phyloP scores from a whole-genome alignment of 1,284 basidiomycete genomes.

The Wallemia ichthyophaga region DNA sequence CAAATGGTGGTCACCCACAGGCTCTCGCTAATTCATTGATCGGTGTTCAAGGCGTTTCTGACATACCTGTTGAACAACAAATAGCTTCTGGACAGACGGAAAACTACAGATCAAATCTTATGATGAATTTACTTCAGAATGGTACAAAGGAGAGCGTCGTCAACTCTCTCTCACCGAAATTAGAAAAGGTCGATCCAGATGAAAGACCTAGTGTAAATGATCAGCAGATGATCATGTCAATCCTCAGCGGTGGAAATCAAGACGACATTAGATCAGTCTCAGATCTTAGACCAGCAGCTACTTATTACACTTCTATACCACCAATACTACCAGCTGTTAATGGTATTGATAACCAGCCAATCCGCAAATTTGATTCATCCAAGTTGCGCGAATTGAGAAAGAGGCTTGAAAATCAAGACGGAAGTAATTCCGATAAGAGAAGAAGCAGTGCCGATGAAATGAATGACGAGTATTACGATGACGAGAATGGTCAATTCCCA shows the following conservation, averaged over 20 bases:
- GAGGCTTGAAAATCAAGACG: conserved; percentile 45
- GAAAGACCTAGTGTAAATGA: conserved; percentile 36
- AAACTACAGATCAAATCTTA: conserved; percentile 70
- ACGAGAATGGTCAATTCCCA: conserved; percentile 7
- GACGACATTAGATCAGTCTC: conserved; percentile 19
- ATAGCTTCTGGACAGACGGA: conserved; percentile 63
- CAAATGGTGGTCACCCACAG: conserved; percentile 25
- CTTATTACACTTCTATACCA: conserved; percentile 81
- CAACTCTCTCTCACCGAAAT: conserved; percentile 24
- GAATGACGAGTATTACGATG: conserved; percentile 61
- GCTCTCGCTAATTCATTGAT: conserved; percentile 27
- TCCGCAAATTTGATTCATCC: conserved; percentile 71
- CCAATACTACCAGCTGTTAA: conserved; percentile 20
- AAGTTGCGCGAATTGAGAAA: conserved; percentile 81
- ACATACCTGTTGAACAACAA: conserved; percentile 67
- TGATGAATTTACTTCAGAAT: conserved; percentile 60
- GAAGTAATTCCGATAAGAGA: conserved; percentile 87
- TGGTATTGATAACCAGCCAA: conserved; percentile 40
- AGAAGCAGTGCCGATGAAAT: conserved; percentile 30
- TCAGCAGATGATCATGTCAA: conserved; percentile 83
- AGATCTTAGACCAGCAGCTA: conserved; percentile 59
- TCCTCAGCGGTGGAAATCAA: conserved; percentile 42
- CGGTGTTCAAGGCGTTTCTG: conserved; percentile 52
- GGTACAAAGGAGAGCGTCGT: conserved; percentile 35
- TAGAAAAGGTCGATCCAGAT: conserved; percentile 28